A percentile compares a stretch with the other conserved stretches of the same genome.
Evolutionary conservation across 2,329 filamentous ascomycete species (phyloP).

Genomic region (Claviceps sorghi): DNA sequence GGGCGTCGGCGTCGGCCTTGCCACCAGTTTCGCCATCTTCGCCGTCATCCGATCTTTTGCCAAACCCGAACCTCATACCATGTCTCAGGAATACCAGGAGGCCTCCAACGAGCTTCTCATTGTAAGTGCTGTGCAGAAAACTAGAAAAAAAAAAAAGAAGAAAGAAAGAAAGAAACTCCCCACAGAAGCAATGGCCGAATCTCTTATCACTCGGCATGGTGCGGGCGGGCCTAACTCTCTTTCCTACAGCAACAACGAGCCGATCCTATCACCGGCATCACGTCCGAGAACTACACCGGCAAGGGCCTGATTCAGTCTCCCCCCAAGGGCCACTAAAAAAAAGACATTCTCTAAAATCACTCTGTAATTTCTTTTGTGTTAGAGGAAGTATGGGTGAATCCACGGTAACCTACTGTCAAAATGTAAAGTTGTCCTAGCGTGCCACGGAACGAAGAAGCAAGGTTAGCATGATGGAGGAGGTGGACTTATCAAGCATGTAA

Average conservation of each 20-base stretch:
- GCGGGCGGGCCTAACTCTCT: background rate
- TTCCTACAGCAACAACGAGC: slow-evolving; percentile 56
- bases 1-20: slow-evolving; percentile 56
- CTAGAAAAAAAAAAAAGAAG: background rate
- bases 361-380: slow-evolving; percentile 20
- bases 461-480: slow-evolving; percentile 14
- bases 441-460: slow-evolving; percentile 11
- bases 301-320: slow-evolving; percentile 64
- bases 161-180: too few relatives aligned
- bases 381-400: slow-evolving; percentile 17
- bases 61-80: slow-evolving; percentile 61
- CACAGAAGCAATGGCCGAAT: background rate
- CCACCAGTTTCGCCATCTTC: slow-evolving; percentile 58
- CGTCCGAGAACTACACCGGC: slow-evolving; percentile 64
- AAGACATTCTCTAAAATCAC: slow-evolving; percentile 9
- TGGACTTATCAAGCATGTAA: slow-evolving; percentile 21
- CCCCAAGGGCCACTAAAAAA: slow-evolving; percentile 33
- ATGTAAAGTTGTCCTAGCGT: slow-evolving; percentile 20
- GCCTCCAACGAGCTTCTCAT: slow-evolving; percentile 85
- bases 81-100: slow-evolving; percentile 97
- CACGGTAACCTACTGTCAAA: slow-evolving; percentile 17
- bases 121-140: slow-evolving; percentile 34
- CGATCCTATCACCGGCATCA: slow-evolving; percentile 75
- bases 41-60: slow-evolving; percentile 55
- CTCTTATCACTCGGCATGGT: background rate